Percentiles rank a stretch among this genome's conserved stretches.
These are phyloP conservation scores for Paracoccidioides lutzii DNA, from an alignment of 2,329 filamentous ascomycete species.

Conservation along the genomic window DNA sequence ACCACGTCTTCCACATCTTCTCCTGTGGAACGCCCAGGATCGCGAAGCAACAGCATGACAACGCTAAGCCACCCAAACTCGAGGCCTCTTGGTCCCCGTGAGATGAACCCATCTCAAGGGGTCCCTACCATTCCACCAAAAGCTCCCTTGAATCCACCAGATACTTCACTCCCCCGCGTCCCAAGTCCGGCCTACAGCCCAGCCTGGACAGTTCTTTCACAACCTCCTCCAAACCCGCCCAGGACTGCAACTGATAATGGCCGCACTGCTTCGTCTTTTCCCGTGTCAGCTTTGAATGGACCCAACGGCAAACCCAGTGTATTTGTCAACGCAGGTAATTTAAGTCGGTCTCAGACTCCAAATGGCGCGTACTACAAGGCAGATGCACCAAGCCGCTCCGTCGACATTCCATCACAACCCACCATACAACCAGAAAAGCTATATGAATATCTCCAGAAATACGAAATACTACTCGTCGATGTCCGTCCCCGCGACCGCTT, in stretches of 20 bases:
- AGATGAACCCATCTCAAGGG: slow-evolving; percentile 26
- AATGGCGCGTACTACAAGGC: slow-evolving; percentile 28
- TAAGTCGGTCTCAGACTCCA: slow-evolving; percentile 33
- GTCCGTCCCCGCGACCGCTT: slow-evolving; percentile 68
- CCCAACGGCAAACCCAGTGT: slow-evolving; percentile 22
- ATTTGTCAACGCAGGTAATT: slow-evolving; percentile 28
- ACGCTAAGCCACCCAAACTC: slow-evolving; percentile 12
- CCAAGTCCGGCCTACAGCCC: slow-evolving; percentile 39
- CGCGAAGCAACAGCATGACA: slow-evolving; percentile 2
- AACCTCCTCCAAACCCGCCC: slow-evolving; percentile 26
- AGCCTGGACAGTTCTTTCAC: slow-evolving; percentile 28
- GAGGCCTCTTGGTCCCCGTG: slow-evolving; percentile 31
- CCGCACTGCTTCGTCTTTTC: slow-evolving; percentile 18
- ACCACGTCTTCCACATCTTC: background rate
- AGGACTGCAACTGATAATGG: slow-evolving; percentile 30
- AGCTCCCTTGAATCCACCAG: slow-evolving; percentile 23
- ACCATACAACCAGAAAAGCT: slow-evolving; percentile 59
- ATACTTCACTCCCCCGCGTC: slow-evolving; percentile 32
- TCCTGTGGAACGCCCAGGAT: background rate
- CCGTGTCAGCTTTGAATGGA: slow-evolving; percentile 7
- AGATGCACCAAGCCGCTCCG: slow-evolving; percentile 31
- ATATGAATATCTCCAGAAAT: slow-evolving; percentile 53
- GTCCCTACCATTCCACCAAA: slow-evolving; percentile 32
- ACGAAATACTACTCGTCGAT: slow-evolving; percentile 68
- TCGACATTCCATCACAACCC: slow-evolving; percentile 41